phyloP scores from a whole-genome alignment of 768 basidiomycete species.

The Collybiopsis confluens region DNA sequence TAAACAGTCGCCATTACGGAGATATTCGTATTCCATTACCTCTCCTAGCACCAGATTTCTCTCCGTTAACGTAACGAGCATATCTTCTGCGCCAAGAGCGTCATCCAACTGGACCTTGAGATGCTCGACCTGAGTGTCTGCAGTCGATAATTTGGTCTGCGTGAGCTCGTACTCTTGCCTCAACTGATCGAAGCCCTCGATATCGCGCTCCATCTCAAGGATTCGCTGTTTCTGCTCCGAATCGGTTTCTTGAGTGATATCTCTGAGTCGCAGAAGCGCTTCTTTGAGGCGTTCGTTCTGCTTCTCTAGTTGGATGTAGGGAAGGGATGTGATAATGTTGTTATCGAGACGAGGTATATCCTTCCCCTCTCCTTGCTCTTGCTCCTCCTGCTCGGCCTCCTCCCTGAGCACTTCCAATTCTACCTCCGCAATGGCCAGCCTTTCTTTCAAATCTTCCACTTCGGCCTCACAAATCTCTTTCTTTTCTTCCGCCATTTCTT shows the following conservation, averaged over 20 bases:
- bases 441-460: conserved; percentile 75
- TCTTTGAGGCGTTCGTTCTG: conserved; percentile 96
- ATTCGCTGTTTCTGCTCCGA: conserved; percentile 78
- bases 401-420: conserved; percentile 79
- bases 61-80: conserved; percentile 93
- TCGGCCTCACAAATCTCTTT: conserved; percentile 78
- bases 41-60: conserved; percentile 90
- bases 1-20: not conserved
- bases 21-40: conserved; percentile 35
- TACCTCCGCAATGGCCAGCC: conserved; percentile 72
- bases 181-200: conserved; percentile 72
- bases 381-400: conserved; percentile 25
- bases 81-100: conserved; percentile 91
- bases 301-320: conserved; percentile 86
- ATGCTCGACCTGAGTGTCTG: conserved; percentile 89
- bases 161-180: conserved; percentile 56
- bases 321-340: conserved; percentile 41
- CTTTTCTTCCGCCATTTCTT: conserved; percentile 93
- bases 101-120: conserved; percentile 94
- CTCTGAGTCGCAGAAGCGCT: conserved; percentile 86
- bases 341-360: too few relatives aligned
- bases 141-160: conserved; percentile 77
- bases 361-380: conserved; percentile 15
- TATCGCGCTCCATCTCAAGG: conserved; percentile 85
- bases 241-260: conserved; percentile 85